Percentiles rank a stretch among this genome's conserved stretches.
Evolutionary conservation across 2,329 filamentous ascomycete genomes (phyloP).

Genomic region (Ophiostoma perfectum): DNA sequence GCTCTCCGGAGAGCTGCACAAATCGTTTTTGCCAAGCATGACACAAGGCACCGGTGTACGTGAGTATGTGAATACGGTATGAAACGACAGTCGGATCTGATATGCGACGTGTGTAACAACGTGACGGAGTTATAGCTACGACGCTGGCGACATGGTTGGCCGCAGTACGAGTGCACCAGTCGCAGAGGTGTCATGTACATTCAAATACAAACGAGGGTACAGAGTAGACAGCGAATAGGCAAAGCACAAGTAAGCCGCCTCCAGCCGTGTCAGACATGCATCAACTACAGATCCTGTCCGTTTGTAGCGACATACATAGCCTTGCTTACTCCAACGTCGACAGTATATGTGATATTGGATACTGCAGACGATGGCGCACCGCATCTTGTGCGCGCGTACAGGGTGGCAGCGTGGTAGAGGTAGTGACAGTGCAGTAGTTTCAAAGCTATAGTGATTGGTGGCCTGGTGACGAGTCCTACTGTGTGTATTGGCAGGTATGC

Average conservation of each 20-base stretch:
- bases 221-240: not conserved
- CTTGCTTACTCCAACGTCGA: not conserved
- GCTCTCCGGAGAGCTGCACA: not conserved
- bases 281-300: not conserved
- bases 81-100: not conserved
- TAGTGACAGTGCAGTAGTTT: not conserved
- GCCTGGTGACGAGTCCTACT: not conserved
- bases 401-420: not conserved
- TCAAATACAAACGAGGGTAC: not conserved
- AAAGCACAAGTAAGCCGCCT: not conserved
- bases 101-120: not conserved
- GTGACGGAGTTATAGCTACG: not conserved
- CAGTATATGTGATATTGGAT: not conserved
- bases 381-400: not conserved
- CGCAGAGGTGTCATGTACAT: no score
- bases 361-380: slow-evolving; percentile 4
- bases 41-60: not conserved
- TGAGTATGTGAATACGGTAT: not conserved
- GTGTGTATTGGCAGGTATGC: not conserved
- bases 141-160: not conserved
- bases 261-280: not conserved
- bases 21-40: not conserved
- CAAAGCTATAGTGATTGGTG: not conserved
- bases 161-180: not conserved
- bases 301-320: not conserved